phyloP scores from a whole-genome alignment of 179 eudicot species.

The Beta macrorhiza region DNA sequence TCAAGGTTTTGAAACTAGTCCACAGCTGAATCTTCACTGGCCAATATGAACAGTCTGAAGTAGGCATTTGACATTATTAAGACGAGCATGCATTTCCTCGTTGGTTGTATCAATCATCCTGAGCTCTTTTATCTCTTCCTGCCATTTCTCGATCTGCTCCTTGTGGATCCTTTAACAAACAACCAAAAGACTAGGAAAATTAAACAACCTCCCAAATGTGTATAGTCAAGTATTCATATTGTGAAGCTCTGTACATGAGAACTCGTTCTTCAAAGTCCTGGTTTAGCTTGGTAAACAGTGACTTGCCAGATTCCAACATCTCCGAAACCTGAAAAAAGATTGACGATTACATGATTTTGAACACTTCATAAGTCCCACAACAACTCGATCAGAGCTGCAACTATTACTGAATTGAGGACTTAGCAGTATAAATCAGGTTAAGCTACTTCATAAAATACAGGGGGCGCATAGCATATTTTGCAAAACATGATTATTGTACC shows the following conservation, averaged over 20 bases:
- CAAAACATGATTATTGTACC: constrained; percentile 41
- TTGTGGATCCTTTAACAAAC: constrained; percentile 63
- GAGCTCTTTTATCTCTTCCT: constrained; percentile 79
- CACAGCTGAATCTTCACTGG: constrained; percentile 35
- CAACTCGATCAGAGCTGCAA: constrained; percentile 1
- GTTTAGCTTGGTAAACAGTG: constrained; percentile 58
- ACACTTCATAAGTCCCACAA: neutral
- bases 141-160: constrained; percentile 89
- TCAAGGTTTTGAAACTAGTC: constrained; percentile 2
- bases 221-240: neutral
- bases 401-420: no score
- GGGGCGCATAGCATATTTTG: neutral
- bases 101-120: constrained; percentile 71
- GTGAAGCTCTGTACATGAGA: constrained; percentile 55
- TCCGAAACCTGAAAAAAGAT: constrained; percentile 62
- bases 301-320: constrained; percentile 80
- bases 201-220: constrained; percentile 8
- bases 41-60: constrained; percentile 58
- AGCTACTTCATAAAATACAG: neutral
- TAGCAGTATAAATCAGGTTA: no score
- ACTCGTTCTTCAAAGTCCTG: constrained; percentile 77
- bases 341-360: neutral
- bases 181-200: constrained; percentile 4
- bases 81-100: constrained; percentile 59
- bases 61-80: constrained; percentile 66